Evolutionary conservation across 345 rosid species (phyloP).

Genomic region (Ailanthus altissimus): DNA sequence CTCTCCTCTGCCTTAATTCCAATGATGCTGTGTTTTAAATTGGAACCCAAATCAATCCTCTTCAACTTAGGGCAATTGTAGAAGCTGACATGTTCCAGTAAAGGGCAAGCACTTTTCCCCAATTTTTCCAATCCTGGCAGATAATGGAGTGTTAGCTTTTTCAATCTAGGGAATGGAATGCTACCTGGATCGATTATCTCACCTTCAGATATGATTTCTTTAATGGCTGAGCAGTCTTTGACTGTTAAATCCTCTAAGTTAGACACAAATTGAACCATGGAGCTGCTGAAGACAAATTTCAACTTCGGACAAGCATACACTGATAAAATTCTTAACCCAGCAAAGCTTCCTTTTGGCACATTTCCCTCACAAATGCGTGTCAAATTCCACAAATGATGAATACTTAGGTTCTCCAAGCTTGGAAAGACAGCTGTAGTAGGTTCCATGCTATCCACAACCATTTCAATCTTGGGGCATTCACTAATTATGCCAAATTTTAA

Average conservation of each 20-base stretch:
- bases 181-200: neutral
- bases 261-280: neutral
- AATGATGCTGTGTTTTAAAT: too few relatives aligned
- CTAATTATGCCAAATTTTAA: conserved; percentile 22
- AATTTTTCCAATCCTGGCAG: too few relatives aligned
- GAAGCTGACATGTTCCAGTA: too few relatives aligned
- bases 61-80: too few relatives aligned
- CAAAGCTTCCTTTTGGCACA: conserved; percentile 15
- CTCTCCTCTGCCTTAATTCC: too few relatives aligned
- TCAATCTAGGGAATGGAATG: too few relatives aligned
- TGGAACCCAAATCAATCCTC: too few relatives aligned
- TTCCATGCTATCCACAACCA: neutral
- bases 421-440: conserved; percentile 6
- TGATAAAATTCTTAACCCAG: conserved; percentile 9
- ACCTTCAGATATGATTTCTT: neutral
- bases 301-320: conserved; percentile 14
- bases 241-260: conserved; percentile 25
- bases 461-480: conserved; percentile 22
- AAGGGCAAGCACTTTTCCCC: too few relatives aligned
- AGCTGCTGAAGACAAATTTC: conserved; percentile 13
- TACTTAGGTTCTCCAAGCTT: conserved; percentile 18
- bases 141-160: too few relatives aligned
- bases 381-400: conserved; percentile 23
- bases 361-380: conserved; percentile 12
- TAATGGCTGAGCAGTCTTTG: conserved; percentile 19